Conservation (phyloP, 768 basidiomycete genomes). For the Psilocybe azurescens region DNA sequence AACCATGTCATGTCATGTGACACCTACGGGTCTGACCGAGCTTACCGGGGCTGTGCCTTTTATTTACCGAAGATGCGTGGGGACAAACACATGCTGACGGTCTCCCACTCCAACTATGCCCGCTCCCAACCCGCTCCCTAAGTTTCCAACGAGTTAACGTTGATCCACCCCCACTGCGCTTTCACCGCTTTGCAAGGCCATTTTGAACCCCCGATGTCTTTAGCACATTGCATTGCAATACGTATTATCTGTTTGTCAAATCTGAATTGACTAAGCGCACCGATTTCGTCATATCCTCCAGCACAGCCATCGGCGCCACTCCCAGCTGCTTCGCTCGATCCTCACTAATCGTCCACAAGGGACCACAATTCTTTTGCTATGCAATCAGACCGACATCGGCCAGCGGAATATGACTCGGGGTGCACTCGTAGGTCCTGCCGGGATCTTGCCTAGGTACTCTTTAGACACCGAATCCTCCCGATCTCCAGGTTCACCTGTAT, state of each 20-base stretch:
- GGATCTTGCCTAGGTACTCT: not conserved
- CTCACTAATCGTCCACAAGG: not conserved
- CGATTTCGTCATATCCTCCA: not conserved
- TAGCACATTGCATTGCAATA: not conserved
- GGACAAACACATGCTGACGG: not conserved
- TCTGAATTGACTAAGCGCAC: not conserved
- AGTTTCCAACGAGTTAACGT: not conserved
- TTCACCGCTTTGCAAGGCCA: not conserved
- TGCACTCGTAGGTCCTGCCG: not conserved
- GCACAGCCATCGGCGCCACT: not conserved
- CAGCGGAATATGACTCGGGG: not conserved
- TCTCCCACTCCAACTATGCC: not conserved
- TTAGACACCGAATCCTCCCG: not conserved
- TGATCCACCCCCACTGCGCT: not conserved
- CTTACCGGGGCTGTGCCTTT: not conserved
- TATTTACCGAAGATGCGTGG: not conserved
- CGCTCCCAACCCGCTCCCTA: no score
- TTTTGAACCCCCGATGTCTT: not conserved
- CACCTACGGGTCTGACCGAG: not conserved
- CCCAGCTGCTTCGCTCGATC: no score
- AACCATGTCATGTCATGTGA: not conserved
- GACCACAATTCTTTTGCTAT: not conserved
- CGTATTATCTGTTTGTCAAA: not conserved
- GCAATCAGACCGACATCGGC: not conserved
- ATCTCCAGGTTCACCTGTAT: not conserved